Evolutionary conservation across 2,329 filamentous ascomycete genomes (phyloP), one percentile per base, ranked within the genome.

Genomic region (Calonectria pteridis): DNA sequence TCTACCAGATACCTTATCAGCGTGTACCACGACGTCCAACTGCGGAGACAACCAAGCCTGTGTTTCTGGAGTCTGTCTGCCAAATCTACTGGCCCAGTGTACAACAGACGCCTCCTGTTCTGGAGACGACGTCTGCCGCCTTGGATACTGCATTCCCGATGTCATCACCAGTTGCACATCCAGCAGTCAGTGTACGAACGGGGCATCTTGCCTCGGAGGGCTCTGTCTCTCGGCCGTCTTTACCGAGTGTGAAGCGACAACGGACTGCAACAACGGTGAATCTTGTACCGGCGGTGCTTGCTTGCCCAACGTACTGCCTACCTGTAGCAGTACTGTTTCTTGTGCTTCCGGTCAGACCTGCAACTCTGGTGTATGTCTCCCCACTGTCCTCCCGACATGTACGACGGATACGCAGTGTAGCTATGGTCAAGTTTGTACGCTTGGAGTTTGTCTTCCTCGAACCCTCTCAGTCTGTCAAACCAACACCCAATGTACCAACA

Each of bases 11-110:
- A 31, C 33, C 11, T 35, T 73, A 9, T 20, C 62, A 3, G n/a
- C 33, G 4, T 73, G 72, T 31, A 33, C 28, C 1, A 29, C 33
- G 0, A 5, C 35, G 4, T 1, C 33, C 2, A 20, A 31, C 7
- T 72, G 70, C 26, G 65, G 49, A 28, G 65, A 65, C 20, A 72
- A 72, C 58, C 70, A 72, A 16, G 65, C 29, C 5, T 72, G 70
- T 33, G 23, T 40, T 20, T 69, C 65, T 6, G 65, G 65, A 4
- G 29, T 69, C 5, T 72, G 70, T 40, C 37, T 72, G 2, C 70
- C 70, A 16, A 18, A 13, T 9, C 14, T 72, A 10, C 35, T 72
- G 2, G 9, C 46, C 10, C 28, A 49, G 16, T 72, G 70, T 11
- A 64, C 58, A 11, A 58, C 65, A 6, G 70, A 72, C 13, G 29